A percentile compares a stretch with the other conserved stretches of the same genome.
These are phyloP conservation scores for Sarcocystis neurona DNA, from an alignment of 169 alveolate species.

Conservation along the genomic window DNA sequence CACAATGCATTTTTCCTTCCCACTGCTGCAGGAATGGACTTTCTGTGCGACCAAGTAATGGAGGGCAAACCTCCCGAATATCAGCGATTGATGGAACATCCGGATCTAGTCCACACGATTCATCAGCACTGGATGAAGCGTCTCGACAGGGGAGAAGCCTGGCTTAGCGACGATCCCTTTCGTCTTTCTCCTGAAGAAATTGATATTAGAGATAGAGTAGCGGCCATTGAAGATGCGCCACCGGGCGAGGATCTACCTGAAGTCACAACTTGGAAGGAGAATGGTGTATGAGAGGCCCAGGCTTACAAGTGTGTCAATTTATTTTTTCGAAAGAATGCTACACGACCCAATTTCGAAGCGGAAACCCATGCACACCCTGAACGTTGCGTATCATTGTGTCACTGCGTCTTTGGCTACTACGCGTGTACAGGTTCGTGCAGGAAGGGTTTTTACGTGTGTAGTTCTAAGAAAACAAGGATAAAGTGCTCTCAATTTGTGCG, in stretches of 20 bases:
- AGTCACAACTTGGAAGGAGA: not conserved
- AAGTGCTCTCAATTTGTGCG: too few relatives aligned
- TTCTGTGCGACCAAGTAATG: slow-evolving; percentile 61
- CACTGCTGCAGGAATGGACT: slow-evolving; percentile 52
- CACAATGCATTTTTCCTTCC: not conserved
- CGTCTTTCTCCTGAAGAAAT: slow-evolving; percentile 40
- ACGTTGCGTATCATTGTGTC: too few relatives aligned
- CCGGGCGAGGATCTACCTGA: slow-evolving; percentile 17
- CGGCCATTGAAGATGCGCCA: not conserved
- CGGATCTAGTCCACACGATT: slow-evolving; percentile 64
- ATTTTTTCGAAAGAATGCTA: too few relatives aligned
- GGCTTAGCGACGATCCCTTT: slow-evolving; percentile 71
- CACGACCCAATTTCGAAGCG: too few relatives aligned
- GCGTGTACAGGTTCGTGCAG: too few relatives aligned
- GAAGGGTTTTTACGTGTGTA: too few relatives aligned
- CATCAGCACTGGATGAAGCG: slow-evolving; percentile 64
- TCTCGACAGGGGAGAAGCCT: slow-evolving; percentile 65
- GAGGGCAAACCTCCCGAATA: slow-evolving; percentile 68
- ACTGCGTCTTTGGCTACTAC: too few relatives aligned
- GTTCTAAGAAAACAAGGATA: too few relatives aligned
- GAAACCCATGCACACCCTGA: too few relatives aligned
- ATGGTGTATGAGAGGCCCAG: not conserved
- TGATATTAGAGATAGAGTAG: not conserved
- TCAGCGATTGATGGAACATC: slow-evolving; percentile 61
- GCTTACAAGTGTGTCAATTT: too few relatives aligned